These are phyloP conservation scores for Azolla pinnata DNA, from an alignment of 75 land plant species.

Conservation along the genomic window DNA sequence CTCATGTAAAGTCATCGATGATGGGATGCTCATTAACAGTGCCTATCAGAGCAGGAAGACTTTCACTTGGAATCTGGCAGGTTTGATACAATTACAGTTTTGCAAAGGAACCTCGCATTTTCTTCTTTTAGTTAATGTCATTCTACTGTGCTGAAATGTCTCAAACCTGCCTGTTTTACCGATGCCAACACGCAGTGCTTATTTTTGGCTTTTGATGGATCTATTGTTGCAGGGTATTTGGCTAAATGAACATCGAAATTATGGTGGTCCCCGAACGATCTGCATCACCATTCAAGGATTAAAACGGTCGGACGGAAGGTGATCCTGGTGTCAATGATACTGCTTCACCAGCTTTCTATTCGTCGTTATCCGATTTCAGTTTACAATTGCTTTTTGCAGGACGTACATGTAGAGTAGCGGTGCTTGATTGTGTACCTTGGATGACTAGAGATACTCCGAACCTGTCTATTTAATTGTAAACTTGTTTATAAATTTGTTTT, in stretches of 20 bases:
- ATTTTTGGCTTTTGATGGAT: not conserved
- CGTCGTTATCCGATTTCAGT: too few relatives aligned
- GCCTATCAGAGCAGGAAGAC: constrained; percentile 35
- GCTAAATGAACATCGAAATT: constrained; percentile 46
- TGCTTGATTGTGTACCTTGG: too few relatives aligned
- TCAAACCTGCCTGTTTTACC: not conserved
- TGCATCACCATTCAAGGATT: constrained; percentile 41
- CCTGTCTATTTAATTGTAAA: too few relatives aligned
- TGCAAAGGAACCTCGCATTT: too few relatives aligned
- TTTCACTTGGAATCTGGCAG: constrained; percentile 44
- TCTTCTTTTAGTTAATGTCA: not conserved
- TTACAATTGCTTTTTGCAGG: too few relatives aligned
- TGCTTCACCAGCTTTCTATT: too few relatives aligned
- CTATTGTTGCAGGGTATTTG: constrained; percentile 30
- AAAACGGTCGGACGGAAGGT: constrained; percentile 27
- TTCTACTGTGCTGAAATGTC: not conserved
- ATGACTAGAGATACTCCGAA: too few relatives aligned
- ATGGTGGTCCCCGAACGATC: constrained; percentile 39
- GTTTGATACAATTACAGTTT: too few relatives aligned
- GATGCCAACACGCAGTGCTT: not conserved
- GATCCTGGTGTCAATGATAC: too few relatives aligned
- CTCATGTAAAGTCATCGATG: constrained; percentile 45
- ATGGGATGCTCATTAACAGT: constrained; percentile 41
- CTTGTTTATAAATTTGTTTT: too few relatives aligned
- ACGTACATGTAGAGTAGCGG: too few relatives aligned